Evolutionary conservation across 768 basidiomycete genomes (phyloP).

Genomic region (Serendipita vermifera): DNA sequence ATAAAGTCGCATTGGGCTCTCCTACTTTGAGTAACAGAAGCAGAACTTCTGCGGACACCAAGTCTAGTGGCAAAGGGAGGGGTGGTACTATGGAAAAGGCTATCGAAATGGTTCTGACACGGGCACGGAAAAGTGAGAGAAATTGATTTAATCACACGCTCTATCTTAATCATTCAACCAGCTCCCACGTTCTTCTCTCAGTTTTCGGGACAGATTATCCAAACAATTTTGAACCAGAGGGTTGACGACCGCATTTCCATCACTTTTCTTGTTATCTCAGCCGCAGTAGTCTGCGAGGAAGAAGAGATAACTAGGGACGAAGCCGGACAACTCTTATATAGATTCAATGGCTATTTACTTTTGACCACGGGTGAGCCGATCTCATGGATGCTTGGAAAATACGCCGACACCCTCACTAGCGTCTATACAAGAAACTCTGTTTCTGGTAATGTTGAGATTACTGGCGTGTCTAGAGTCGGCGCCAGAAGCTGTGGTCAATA

Average conservation of each 20-base stretch:
- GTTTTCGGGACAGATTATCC: not conserved
- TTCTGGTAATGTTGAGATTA: constrained; percentile 59
- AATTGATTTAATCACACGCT: not conserved
- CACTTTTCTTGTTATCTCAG: not conserved
- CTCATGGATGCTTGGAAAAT: not conserved
- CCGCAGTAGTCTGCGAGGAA: not conserved
- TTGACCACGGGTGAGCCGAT: not conserved
- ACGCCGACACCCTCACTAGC: constrained; percentile 36
- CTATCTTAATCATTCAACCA: not conserved
- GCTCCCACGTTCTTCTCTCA: not conserved
- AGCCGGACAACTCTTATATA: not conserved
- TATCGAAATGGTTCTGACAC: not conserved
- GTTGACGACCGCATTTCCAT: not conserved
- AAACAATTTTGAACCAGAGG: not conserved
- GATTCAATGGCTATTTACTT: not conserved
- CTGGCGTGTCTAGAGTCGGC: constrained; percentile 24
- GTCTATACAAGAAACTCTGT: constrained; percentile 56
- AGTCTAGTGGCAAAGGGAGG: not conserved
- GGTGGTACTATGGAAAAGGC: constrained; percentile 1
- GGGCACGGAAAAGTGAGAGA: not conserved
- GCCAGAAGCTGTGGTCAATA: not conserved
- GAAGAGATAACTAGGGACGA: not conserved
- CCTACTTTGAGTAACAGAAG: not conserved
- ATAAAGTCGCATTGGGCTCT: not conserved
- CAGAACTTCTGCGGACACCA: not conserved